These are phyloP conservation scores for Aspergillus leporis DNA, from an alignment of 495 filamentous ascomycete species.

Conservation along the genomic window DNA sequence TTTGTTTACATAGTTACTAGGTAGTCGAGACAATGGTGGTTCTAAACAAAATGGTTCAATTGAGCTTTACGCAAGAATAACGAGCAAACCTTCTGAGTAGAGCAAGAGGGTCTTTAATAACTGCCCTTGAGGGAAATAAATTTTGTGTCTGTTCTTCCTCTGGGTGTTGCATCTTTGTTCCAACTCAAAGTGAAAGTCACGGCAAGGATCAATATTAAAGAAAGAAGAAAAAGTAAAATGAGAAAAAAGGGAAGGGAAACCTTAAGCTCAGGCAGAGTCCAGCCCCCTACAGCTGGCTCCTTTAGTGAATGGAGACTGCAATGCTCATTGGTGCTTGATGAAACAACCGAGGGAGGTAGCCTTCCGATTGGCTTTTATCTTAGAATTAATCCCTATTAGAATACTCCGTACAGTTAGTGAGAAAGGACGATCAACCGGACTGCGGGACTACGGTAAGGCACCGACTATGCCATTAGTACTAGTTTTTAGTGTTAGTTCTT, in stretches of 20 bases:
- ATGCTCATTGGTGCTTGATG: neutral
- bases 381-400: neutral
- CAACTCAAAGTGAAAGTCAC: too few relatives aligned
- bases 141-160: too few relatives aligned
- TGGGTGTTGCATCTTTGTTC: too few relatives aligned
- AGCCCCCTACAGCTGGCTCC: neutral
- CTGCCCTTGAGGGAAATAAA: too few relatives aligned
- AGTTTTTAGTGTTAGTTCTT: neutral
- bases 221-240: too few relatives aligned
- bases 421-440: neutral
- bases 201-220: too few relatives aligned
- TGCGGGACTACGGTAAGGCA: neutral
- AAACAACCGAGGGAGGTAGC: neutral
- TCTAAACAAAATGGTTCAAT: neutral
- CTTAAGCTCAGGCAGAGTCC: neutral
- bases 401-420: neutral
- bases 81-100: too few relatives aligned
- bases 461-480: neutral
- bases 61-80: too few relatives aligned
- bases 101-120: too few relatives aligned
- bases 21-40: neutral
- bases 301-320: neutral
- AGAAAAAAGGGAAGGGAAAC: neutral
- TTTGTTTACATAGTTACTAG: neutral
- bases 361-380: neutral